These are phyloP conservation scores for Castanopsis chinensis DNA, from an alignment of 306 rosid species.

Conservation along the genomic window DNA sequence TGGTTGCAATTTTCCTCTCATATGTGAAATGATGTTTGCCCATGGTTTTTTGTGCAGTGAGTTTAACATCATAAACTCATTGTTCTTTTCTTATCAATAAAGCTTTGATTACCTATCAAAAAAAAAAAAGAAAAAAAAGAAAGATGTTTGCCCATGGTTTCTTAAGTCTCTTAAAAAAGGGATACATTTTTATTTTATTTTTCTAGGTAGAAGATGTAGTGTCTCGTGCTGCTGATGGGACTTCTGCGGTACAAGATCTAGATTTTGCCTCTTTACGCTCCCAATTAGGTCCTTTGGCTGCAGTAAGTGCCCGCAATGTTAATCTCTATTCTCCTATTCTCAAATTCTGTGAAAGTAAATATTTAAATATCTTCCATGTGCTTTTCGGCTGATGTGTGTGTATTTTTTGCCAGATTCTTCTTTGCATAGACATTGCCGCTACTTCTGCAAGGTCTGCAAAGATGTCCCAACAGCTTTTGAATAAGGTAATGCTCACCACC, in stretches of 20 bases:
- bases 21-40: background rate
- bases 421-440: conserved; percentile 88
- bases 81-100: too few relatives aligned
- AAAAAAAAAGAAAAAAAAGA: too few relatives aligned
- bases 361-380: conserved; percentile 12
- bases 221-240: conserved; percentile 60
- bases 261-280: conserved; percentile 85
- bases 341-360: conserved; percentile 6
- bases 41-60: background rate
- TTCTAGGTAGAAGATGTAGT: conserved; percentile 87
- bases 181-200: conserved; percentile 1
- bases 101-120: too few relatives aligned
- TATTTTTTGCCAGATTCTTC: conserved; percentile 80
- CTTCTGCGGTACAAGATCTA: conserved; percentile 60
- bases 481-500: conserved; percentile 65
- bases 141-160: background rate
- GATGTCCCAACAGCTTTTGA: conserved; percentile 82
- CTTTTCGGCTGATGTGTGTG: conserved; percentile 34
- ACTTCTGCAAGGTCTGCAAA: conserved; percentile 83
- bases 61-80: too few relatives aligned
- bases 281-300: conserved; percentile 87
- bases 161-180: background rate
- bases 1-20: background rate
- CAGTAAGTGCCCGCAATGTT: conserved; percentile 55
- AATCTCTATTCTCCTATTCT: conserved; percentile 20